Percentiles rank a stretch among this genome's conserved stretches.
Evolutionary conservation across 768 basidiomycete species (phyloP).

Genomic region (Mycena epipterygia): DNA sequence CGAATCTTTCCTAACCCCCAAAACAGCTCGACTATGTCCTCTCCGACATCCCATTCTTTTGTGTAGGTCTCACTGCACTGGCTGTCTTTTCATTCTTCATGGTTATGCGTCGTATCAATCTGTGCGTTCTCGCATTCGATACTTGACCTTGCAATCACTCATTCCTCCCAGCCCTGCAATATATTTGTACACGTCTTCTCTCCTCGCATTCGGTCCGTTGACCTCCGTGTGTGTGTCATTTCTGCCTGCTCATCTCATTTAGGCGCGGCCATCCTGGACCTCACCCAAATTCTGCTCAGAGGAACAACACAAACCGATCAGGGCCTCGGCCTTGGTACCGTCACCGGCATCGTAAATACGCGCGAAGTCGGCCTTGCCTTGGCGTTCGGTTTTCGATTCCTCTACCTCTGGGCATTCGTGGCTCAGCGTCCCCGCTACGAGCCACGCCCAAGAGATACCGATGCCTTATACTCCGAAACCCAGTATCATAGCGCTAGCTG

Average conservation of each 20-base stretch:
- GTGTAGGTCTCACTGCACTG: slow-evolving; percentile 74
- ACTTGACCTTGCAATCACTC: slow-evolving; percentile 20
- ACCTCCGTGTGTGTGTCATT: background rate
- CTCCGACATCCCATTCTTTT: slow-evolving; percentile 76
- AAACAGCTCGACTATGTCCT: slow-evolving; percentile 70
- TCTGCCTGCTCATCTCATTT: background rate
- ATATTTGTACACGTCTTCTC: slow-evolving; percentile 69
- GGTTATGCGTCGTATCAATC: slow-evolving; percentile 62
- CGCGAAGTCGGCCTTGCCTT: slow-evolving; percentile 73
- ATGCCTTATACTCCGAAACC: slow-evolving; percentile 37
- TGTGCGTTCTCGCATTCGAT: slow-evolving; percentile 54
- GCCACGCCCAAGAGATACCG: slow-evolving; percentile 33
- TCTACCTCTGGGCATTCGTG: slow-evolving; percentile 80
- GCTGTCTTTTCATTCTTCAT: slow-evolving; percentile 71
- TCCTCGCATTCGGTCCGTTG: slow-evolving; percentile 63
- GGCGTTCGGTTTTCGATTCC: slow-evolving; percentile 68
- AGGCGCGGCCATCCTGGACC: slow-evolving; percentile 71
- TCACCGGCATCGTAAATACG: slow-evolving; percentile 58
- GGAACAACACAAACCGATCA: slow-evolving; percentile 45
- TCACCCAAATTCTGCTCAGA: slow-evolving; percentile 64
- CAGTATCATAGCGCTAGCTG: slow-evolving; percentile 71
- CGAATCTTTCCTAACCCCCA: background rate
- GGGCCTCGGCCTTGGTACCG: slow-evolving; percentile 42
- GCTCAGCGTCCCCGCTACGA: slow-evolving; percentile 68
- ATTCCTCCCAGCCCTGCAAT: slow-evolving; percentile 53